Conservation (phyloP, 495 filamentous ascomycete genomes). For the Aspergillus homomorphus region DNA sequence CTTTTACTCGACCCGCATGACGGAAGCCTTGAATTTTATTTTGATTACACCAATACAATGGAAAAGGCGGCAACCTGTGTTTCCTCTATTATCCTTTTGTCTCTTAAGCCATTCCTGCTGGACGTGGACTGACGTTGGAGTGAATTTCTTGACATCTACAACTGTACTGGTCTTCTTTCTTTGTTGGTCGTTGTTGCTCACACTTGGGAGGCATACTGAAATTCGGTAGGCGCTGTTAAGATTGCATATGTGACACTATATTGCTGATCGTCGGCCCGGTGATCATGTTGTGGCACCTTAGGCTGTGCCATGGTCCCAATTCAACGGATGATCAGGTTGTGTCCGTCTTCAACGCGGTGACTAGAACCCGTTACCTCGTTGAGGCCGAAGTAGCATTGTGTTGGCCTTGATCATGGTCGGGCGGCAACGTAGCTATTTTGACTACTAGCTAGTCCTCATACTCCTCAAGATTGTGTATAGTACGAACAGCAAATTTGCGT, state of each 20-base stretch:
- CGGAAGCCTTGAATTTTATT: too few species aligned
- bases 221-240: neutral
- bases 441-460: too few species aligned
- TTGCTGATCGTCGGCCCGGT: neutral
- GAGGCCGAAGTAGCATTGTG: too few species aligned
- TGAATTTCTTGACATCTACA: neutral
- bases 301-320: neutral
- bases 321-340: too few species aligned
- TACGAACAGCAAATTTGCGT: too few species aligned
- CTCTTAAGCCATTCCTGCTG: neutral
- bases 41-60: neutral
- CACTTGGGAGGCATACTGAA: neutral
- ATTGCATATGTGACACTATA: neutral
- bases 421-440: too few species aligned
- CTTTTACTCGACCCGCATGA: too few species aligned
- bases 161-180: neutral
- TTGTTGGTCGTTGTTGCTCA: neutral
- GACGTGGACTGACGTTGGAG: neutral
- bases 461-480: too few species aligned
- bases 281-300: neutral
- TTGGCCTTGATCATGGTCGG: too few species aligned
- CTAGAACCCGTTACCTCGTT: too few species aligned
- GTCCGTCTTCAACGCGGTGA: too few species aligned
- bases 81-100: neutral
- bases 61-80: neutral